Evolutionary conservation across 2,329 filamentous ascomycete genomes (phyloP), one percentile per base, ranked within the genome.

Genomic region (Stylonectria norvegica): DNA sequence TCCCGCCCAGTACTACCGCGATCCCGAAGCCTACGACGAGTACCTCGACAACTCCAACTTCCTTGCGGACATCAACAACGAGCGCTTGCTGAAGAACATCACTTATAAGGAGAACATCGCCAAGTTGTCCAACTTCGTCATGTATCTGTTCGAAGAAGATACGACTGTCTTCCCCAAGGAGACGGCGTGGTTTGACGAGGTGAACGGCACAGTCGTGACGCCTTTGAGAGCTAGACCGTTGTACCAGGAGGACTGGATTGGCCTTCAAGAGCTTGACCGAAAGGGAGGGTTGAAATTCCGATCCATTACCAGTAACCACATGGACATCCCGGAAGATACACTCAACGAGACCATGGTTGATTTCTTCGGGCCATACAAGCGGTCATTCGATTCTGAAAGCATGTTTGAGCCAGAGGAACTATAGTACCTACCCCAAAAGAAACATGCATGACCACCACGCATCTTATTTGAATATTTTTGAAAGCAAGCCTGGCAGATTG

Each of bases 21-120:
- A 90, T 50, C 78, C 78, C 45, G 33, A 32, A 16, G 63, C 71
- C 43, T 66, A 89, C 63, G 78, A 81, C 1, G 67, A 73, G 20
- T 98, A 97, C 61, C 76, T 97, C 15, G 79, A 83, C 51, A 63
- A 80, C 60, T 93, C 86, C 55, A 91, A 90, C 62, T 96, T 94
- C 65, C 72, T 98, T 7, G 93, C 91, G 8, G 91, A 97, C 60
- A 84, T 97, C 67, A 98, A 98, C 67, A 97, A 97, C 63, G 93
- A 98, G 76, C 77, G 90, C 9, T 49, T 51, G 34, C 46, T 70
- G 39, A 95, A 94, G 77, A 95, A 89, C 57, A 57, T 66, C 23
- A 74, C 68, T 10, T 98, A 97, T 64, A 81, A 76, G 60, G 65
- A 76, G 53, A 86, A 91, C 59, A 52, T 98, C 34, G 75, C 74